Conservation (phyloP, 2,329 filamentous ascomycete species). For the Talaromyces sp. region DNA sequence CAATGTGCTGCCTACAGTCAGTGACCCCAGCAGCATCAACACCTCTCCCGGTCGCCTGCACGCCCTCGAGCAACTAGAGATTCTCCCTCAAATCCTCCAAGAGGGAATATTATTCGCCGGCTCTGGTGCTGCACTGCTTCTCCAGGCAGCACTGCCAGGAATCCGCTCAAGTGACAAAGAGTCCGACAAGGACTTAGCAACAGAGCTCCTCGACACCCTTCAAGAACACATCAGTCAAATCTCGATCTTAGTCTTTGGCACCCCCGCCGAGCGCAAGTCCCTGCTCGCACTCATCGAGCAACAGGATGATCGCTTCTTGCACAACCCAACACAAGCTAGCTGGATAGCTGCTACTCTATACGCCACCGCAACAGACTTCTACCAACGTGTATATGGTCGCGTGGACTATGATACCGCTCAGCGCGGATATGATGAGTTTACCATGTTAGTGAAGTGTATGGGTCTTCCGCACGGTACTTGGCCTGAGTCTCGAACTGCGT, state of each 20-base stretch:
- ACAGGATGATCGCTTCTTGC: slow-evolving; percentile 25
- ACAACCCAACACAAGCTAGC: slow-evolving; percentile 27
- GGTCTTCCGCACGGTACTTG: slow-evolving; percentile 32
- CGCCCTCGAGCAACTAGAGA: slow-evolving; percentile 35
- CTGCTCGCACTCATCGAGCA: slow-evolving; percentile 30
- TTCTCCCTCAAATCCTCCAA: slow-evolving; percentile 39
- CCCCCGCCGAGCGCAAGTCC: slow-evolving; percentile 30
- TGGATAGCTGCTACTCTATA: slow-evolving; percentile 42
- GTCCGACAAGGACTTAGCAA: slow-evolving; percentile 26
- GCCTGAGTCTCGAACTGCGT: slow-evolving; percentile 34
- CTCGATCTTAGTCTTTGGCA: slow-evolving; percentile 39
- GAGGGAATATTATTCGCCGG: slow-evolving; percentile 41
- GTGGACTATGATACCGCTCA: slow-evolving; percentile 36
- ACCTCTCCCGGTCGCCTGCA: slow-evolving; percentile 27
- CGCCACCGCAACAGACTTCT: slow-evolving; percentile 40
- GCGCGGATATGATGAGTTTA: slow-evolving; percentile 35
- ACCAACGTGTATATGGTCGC: slow-evolving; percentile 39
- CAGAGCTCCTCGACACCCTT: slow-evolving; percentile 33
- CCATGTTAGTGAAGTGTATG: slow-evolving; percentile 30
- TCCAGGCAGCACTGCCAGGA: slow-evolving; percentile 38
- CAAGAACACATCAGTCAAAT: slow-evolving; percentile 37
- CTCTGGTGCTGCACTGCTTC: slow-evolving; percentile 36
- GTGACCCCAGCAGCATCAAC: slow-evolving; percentile 4
- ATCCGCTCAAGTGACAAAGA: slow-evolving; percentile 18
- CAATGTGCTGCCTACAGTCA: slow-evolving; percentile 1